Conservation (phyloP, 768 basidiomycete genomes). For the Boletus subcaerulescens region DNA sequence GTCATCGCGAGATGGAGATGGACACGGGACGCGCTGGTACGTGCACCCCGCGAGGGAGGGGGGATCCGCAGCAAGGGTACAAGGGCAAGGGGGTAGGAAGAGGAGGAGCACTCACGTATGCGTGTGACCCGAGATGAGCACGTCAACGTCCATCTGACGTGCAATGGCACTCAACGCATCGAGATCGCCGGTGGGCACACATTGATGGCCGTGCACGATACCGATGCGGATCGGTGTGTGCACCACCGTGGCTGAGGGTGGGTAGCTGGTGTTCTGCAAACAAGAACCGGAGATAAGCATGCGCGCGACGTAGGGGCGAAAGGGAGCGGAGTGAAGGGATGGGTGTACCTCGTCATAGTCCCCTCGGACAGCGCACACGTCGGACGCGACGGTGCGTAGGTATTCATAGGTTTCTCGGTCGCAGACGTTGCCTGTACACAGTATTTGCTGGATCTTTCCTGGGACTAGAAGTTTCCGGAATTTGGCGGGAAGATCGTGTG, state of each 20-base stretch:
- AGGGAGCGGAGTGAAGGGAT: background rate
- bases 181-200: slow-evolving; percentile 86
- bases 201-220: slow-evolving; percentile 91
- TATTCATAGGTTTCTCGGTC: slow-evolving; percentile 98
- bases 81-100: background rate
- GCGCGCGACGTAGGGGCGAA: background rate
- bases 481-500: slow-evolving; percentile 89
- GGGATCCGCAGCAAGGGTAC: no score
- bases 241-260: slow-evolving; percentile 73
- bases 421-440: slow-evolving; percentile 96
- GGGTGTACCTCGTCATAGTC: slow-evolving; percentile 89
- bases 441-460: slow-evolving; percentile 96
- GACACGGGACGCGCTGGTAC: background rate
- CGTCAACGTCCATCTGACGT: slow-evolving; percentile 97
- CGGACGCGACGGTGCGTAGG: slow-evolving; percentile 88
- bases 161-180: slow-evolving; percentile 88
- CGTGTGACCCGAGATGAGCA: slow-evolving; percentile 90
- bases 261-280: slow-evolving; percentile 62
- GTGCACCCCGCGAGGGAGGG: background rate
- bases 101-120: slow-evolving; percentile 65
- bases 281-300: background rate
- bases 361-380: slow-evolving; percentile 88
- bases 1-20: background rate
- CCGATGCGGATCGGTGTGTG: slow-evolving; percentile 90
- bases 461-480: slow-evolving; percentile 96